phyloP scores from a whole-genome alignment of 2,329 filamentous ascomycete species.

The Alternaria consortialis region DNA sequence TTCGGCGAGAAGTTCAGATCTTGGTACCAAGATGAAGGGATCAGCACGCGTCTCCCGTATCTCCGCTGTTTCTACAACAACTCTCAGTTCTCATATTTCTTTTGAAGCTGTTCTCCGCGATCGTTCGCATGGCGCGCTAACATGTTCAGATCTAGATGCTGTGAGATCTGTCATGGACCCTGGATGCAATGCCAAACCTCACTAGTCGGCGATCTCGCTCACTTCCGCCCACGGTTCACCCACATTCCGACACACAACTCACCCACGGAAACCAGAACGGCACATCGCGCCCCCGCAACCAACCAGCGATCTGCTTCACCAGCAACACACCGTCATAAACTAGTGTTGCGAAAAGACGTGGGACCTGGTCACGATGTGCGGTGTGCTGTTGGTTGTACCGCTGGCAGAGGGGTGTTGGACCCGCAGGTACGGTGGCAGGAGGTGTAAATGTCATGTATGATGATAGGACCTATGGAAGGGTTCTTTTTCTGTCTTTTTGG shows the following conservation, averaged over 20 bases:
- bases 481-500: constrained; percentile 3
- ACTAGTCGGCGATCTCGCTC: constrained; percentile 4
- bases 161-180: constrained; percentile 4
- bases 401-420: constrained; percentile 3
- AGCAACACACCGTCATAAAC: not conserved
- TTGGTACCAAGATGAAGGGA: not conserved
- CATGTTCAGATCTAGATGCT: constrained; percentile 2
- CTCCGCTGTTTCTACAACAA: constrained; percentile 1
- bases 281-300: constrained; percentile 3
- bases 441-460: constrained; percentile 3
- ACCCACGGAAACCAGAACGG: constrained; percentile 10
- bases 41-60: constrained; percentile 1
- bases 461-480: not conserved
- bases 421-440: constrained; percentile 1
- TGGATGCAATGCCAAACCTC: not conserved
- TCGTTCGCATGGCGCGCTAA: not conserved
- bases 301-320: constrained; percentile 1
- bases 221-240: not conserved
- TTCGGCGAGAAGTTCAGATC: not conserved
- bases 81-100: not conserved
- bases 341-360: constrained; percentile 1
- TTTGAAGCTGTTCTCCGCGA: constrained; percentile 5
- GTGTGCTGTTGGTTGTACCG: constrained; percentile 8
- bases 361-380: constrained; percentile 5
- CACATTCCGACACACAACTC: constrained; percentile 5